These are phyloP conservation scores for Graphilbum sp. DNA, from an alignment of 2,329 filamentous ascomycete species.

Conservation along the genomic window DNA sequence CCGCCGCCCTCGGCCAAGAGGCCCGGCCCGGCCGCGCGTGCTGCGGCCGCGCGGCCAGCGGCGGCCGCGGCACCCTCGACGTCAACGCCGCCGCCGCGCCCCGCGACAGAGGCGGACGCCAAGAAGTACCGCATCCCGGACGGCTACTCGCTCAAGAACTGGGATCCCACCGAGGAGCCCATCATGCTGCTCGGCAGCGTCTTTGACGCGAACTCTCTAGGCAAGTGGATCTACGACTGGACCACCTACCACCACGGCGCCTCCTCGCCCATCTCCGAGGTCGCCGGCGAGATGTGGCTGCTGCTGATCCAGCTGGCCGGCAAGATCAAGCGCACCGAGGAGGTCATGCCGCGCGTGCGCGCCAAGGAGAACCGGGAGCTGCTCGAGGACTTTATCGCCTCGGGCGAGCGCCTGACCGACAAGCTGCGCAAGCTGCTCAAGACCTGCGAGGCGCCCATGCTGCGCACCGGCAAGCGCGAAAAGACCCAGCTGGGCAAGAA, in stretches of 20 bases:
- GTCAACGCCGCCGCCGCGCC: constrained; percentile 18
- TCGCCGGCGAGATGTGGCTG: constrained; percentile 90
- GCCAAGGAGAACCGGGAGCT: constrained; percentile 59
- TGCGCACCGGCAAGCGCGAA: constrained; percentile 66
- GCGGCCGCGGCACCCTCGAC: background rate
- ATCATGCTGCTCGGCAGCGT: constrained; percentile 91
- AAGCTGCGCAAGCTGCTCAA: constrained; percentile 79
- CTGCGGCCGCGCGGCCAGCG: background rate
- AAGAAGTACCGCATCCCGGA: constrained; percentile 59
- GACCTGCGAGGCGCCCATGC: constrained; percentile 87
- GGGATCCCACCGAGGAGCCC: constrained; percentile 87
- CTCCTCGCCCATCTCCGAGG: constrained; percentile 68
- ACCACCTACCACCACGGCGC: constrained; percentile 81
- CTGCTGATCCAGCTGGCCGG: constrained; percentile 84
- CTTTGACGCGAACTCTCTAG: constrained; percentile 91
- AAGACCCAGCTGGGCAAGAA: constrained; percentile 71
- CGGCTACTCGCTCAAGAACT: constrained; percentile 94
- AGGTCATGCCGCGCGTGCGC: constrained; percentile 57
- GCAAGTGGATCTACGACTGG: constrained; percentile 99
- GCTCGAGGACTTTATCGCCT: constrained; percentile 79
- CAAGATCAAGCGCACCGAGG: constrained; percentile 83
- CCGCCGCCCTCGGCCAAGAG: constrained; percentile 10
- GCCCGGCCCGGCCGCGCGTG: constrained; percentile 17
- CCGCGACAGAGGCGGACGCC: constrained; percentile 44
- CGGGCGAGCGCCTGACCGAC: constrained; percentile 71